These are phyloP conservation scores for Pleurotus tuoliensis DNA, from an alignment of 768 basidiomycete genomes.

Conservation along the genomic window DNA sequence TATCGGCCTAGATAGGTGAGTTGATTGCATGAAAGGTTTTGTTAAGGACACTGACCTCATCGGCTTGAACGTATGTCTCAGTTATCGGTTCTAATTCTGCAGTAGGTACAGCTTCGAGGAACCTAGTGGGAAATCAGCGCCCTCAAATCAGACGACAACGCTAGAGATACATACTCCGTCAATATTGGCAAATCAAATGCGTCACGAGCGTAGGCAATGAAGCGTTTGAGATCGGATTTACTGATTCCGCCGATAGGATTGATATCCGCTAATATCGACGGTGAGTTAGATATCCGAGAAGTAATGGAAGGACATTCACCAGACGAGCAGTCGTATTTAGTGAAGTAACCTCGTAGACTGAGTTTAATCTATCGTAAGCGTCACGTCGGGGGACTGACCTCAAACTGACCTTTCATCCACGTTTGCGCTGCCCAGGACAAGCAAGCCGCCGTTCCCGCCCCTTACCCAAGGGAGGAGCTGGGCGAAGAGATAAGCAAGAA, in stretches of 20 bases:
- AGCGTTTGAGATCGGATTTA: constrained; percentile 95
- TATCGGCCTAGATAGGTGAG: constrained; percentile 63
- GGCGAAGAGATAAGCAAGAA: constrained; percentile 90
- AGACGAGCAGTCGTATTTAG: constrained; percentile 96
- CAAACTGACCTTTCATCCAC: constrained; percentile 85
- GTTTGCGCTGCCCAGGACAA: constrained; percentile 97
- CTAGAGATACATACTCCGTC: constrained; percentile 47
- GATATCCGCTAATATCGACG: constrained; percentile 68
- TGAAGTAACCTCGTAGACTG: constrained; percentile 92
- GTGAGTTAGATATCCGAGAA: not conserved
- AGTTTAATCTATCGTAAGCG: not conserved
- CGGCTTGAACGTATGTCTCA: constrained; percentile 90
- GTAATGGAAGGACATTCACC: constrained; percentile 34
- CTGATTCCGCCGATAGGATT: constrained; percentile 99
- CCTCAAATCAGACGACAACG: constrained; percentile 1
- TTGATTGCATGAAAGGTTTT: constrained; percentile 4
- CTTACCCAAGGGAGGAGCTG: constrained; percentile 92
- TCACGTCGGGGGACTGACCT: not conserved
- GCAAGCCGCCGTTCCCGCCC: constrained; percentile 76
- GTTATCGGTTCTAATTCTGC: constrained; percentile 97
- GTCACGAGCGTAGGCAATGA: constrained; percentile 79
- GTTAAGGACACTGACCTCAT: constrained; percentile 60
- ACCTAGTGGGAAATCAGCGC: constrained; percentile 42
- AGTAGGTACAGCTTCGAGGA: constrained; percentile 88
- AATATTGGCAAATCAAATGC: constrained; percentile 86